Conservation (phyloP, 2,329 filamentous ascomycete genomes). For the Cladobotryum protrusum region DNA sequence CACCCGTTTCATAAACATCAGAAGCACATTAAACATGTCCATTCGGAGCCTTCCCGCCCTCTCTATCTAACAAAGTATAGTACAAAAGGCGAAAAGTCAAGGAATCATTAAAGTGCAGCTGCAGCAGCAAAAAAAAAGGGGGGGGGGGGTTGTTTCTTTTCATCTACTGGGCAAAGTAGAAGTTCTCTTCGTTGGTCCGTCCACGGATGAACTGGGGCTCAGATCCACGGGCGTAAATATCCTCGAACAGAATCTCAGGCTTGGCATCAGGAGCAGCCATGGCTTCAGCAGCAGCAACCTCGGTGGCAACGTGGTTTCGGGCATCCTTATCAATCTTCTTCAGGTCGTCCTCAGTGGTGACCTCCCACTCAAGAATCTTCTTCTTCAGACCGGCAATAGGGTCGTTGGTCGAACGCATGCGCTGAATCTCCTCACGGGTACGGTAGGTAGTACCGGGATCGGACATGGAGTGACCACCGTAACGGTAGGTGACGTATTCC, state of each 20-base stretch:
- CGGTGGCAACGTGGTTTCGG: constrained; percentile 74
- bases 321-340: constrained; percentile 96
- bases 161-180: constrained; percentile 65
- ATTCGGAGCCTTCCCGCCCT: constrained; percentile 15
- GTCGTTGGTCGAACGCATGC: constrained; percentile 98
- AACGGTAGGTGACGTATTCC: constrained; percentile 99
- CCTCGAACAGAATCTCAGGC: constrained; percentile 83
- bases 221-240: constrained; percentile 84
- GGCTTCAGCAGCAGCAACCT: constrained; percentile 84
- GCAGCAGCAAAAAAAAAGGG: background rate
- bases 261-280: constrained; percentile 77
- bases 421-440: constrained; percentile 98
- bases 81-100: constrained; percentile 23
- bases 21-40: constrained; percentile 9
- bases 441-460: constrained; percentile 99
- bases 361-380: constrained; percentile 93
- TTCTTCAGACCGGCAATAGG: constrained; percentile 97
- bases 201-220: constrained; percentile 87
- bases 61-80: constrained; percentile 19
- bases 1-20: background rate
- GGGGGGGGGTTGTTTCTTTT: background rate
- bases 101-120: constrained; percentile 26
- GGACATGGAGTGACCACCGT: constrained; percentile 99
- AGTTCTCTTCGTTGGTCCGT: constrained; percentile 86
- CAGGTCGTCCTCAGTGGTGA: constrained; percentile 88